Percentiles rank a stretch among this genome's conserved stretches.
These are phyloP conservation scores for Rasamsonia emersonii DNA, from an alignment of 2,329 filamentous ascomycete genomes.

Conservation along the genomic window DNA sequence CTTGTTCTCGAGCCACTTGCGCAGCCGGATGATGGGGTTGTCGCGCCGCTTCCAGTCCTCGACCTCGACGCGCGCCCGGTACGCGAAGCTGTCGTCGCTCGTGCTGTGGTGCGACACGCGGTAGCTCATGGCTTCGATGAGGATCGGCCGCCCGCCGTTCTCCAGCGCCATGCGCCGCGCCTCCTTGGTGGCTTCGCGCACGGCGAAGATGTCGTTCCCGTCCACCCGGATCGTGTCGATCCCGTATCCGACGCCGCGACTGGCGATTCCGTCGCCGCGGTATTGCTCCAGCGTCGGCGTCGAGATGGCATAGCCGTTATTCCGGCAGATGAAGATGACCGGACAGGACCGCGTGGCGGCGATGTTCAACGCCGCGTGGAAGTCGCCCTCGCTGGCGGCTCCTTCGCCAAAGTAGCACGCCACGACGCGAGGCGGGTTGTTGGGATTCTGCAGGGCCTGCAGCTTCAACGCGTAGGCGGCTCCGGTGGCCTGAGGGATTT, in stretches of 20 bases:
- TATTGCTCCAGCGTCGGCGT: constrained; percentile 88
- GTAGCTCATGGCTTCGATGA: constrained; percentile 96
- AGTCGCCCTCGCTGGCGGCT: constrained; percentile 83
- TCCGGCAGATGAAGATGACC: constrained; percentile 81
- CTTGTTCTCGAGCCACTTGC: constrained; percentile 83
- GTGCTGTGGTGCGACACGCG: constrained; percentile 97
- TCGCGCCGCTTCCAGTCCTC: constrained; percentile 89
- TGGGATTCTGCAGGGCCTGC: constrained; percentile 64
- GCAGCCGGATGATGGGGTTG: constrained; percentile 74
- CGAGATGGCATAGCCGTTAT: constrained; percentile 87
- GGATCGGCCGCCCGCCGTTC: constrained; percentile 69
- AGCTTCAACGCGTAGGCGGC: constrained; percentile 83
- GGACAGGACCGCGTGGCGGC: constrained; percentile 83
- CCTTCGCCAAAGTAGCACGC: constrained; percentile 87
- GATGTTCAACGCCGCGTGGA: constrained; percentile 85
- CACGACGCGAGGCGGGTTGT: constrained; percentile 58
- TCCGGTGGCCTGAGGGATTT: constrained; percentile 80
- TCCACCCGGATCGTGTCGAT: constrained; percentile 89
- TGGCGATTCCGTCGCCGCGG: constrained; percentile 82
- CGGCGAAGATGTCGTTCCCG: constrained; percentile 89
- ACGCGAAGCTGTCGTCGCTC: constrained; percentile 92
- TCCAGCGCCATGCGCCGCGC: constrained; percentile 71
- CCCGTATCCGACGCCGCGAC: constrained; percentile 79
- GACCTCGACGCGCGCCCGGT: constrained; percentile 85
- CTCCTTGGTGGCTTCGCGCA: constrained; percentile 67